Evolutionary conservation across 495 filamentous ascomycete genomes (phyloP).

Genomic region (Glutinoglossum americanum): DNA sequence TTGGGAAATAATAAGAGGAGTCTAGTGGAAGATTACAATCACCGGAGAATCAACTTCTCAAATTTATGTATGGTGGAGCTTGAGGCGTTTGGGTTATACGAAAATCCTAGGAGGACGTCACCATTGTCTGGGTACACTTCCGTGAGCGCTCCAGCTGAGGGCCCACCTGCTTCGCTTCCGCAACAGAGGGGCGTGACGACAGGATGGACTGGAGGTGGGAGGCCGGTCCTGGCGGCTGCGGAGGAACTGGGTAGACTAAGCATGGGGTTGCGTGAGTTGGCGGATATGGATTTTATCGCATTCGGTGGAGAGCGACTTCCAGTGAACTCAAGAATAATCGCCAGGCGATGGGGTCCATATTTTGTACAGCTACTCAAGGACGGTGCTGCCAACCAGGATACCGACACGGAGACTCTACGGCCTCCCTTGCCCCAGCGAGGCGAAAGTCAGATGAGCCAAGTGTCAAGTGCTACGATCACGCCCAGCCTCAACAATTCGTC

Average conservation of each 20-base stretch:
- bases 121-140: slow-evolving; percentile 66
- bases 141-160: slow-evolving; percentile 43
- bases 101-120: slow-evolving; percentile 61
- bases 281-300: slow-evolving; percentile 94
- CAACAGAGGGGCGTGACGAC: slow-evolving; percentile 17
- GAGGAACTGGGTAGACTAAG: slow-evolving; percentile 71
- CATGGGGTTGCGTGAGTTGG: slow-evolving; percentile 54
- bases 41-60: slow-evolving; percentile 90
- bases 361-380: slow-evolving; percentile 79
- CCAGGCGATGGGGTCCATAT: slow-evolving; percentile 80
- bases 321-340: slow-evolving; percentile 74
- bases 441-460: slow-evolving; percentile 24
- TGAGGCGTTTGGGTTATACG: slow-evolving; percentile 90
- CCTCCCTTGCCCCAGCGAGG: neutral
- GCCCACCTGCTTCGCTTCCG: slow-evolving; percentile 26
- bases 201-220: slow-evolving; percentile 45
- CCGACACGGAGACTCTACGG: slow-evolving; percentile 13
- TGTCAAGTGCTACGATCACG: slow-evolving; percentile 72
- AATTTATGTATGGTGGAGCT: slow-evolving; percentile 92
- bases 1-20: slow-evolving; percentile 80
- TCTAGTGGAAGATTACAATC: slow-evolving; percentile 95
- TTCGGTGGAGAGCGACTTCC: slow-evolving; percentile 79
- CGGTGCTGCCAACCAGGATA: slow-evolving; percentile 36
- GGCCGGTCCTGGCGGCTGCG: slow-evolving; percentile 44
- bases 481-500: slow-evolving; percentile 34